Percentiles rank a stretch among this genome's conserved stretches.
Conservation (phyloP, 345 rosid genomes). For the Conringia planisiliqua region DNA sequence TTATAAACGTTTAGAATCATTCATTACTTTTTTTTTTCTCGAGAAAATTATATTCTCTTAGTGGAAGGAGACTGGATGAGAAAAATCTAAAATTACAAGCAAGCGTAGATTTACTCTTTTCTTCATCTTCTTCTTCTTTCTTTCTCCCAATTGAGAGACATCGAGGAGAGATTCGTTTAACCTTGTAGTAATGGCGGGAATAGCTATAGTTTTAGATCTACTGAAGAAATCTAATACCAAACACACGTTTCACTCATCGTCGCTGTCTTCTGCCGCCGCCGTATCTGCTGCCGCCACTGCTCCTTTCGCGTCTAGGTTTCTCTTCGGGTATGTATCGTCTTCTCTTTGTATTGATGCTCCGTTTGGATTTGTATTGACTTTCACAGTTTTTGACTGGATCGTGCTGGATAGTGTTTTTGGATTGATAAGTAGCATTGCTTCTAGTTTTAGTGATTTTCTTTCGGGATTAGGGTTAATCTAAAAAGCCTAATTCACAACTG, state of each 20-base stretch:
- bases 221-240: slow-evolving; percentile 62
- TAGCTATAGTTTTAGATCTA: slow-evolving; percentile 74
- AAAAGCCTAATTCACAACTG: background rate
- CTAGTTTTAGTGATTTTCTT: background rate
- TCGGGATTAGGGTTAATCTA: background rate
- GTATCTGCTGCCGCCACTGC: slow-evolving; percentile 55
- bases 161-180: slow-evolving; percentile 9
- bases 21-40: slow-evolving; percentile 3
- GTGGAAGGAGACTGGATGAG: background rate
- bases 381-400: slow-evolving; percentile 17
- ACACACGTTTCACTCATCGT: slow-evolving; percentile 51
- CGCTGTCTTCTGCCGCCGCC: slow-evolving; percentile 52
- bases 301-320: slow-evolving; percentile 77
- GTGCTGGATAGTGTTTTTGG: background rate
- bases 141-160: background rate
- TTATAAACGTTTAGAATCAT: slow-evolving; percentile 4
- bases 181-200: slow-evolving; percentile 66
- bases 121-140: background rate
- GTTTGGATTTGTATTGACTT: slow-evolving; percentile 20
- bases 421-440: background rate
- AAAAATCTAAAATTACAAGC: background rate
- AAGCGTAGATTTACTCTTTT: background rate
- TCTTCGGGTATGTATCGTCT: slow-evolving; percentile 58
- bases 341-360: background rate
- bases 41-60: slow-evolving; percentile 11